Base-by-base conservation (phyloP, 768 basidiomycete species). In the Mycena indigotica region DNA sequence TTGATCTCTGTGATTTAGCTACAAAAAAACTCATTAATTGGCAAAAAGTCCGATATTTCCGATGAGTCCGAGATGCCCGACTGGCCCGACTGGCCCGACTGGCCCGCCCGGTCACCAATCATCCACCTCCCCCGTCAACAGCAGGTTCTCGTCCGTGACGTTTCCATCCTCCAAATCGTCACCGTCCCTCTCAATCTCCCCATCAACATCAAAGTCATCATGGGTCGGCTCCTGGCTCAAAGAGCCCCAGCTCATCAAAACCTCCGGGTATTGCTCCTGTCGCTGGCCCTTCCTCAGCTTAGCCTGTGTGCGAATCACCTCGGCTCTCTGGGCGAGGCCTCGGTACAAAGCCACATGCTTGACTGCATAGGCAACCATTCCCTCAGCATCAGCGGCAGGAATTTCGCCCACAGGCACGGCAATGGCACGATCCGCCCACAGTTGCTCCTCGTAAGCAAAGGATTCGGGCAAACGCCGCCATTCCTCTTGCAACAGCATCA, bases 381-480 rank as follows among this genome's bases (percentile, higher is more conserved):
- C 55, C 32, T 56, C 23, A 1, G 55, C 46, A 24, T n/a, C 15
- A 2, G 12, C 24, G 2, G 16, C 46, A 4, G 12, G 4, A 19
- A 50, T 19, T 13, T 4, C 23, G 5, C 2, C 23, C 5, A 50
- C 28, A 2, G 21, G 4, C 1, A 58, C 35, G 1, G 44, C 44
- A 24, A 10, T 1, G 3, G 41, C 51, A 5, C 57, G 39, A 8
- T 19, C 26, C 0, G 46, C 46, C 64, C 64, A 65, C 12, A 35
- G n/a, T 2, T 16, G 17, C 15, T 32, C 58, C 40, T 57, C 44
- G 32, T 30, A 56, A 15, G 52, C 58, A 19, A 59, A 56, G 15
- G 56, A 63, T 0, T 35, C 4, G 3, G 30, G 50, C 16, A 51
- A n/a, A 4, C 50, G 50, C 10, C 50, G 50, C 25, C 25, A 51